Evolutionary conservation across 305 asterid genomes (phyloP), one percentile per base, ranked within the genome.

Genomic region (Fraxinus albicans): DNA sequence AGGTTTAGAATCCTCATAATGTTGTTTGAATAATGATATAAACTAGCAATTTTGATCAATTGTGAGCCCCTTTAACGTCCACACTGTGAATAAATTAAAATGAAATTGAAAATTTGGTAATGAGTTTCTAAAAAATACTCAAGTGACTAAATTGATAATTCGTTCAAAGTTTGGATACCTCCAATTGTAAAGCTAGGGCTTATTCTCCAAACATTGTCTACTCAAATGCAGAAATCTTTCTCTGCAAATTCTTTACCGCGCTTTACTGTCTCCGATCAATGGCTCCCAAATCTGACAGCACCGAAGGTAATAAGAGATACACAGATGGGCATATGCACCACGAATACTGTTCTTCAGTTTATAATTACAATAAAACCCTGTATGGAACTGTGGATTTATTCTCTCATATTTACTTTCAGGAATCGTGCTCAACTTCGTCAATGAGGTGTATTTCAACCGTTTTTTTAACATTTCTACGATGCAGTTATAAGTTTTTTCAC

Each of bases 361-460:
- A 21, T 17, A 29, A 27, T 47, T 38, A 5, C 1, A 38, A 27
- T 23, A 6, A 21, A 13, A 69, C 65, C 50, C 50, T 21, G 50
- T 10, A 4, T 27, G 44, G 17, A 6, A 34, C 72, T 29, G 0
- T 58, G 65, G 3, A n/a, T 65, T 85, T 65, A 72, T 34, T 19
- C 77, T 13, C 8, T 33, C 50, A 21, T 79, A 81, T 70, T 80
- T 40, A 6, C 72, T 83, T 79, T 73, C 98, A 96, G 98, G 91
- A 83, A 96, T 96, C 89, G 98, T 96, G 86, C 98, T 94, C 89
- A 96, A 94, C 77, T 96, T 88, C 92, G 97, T 94, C 44, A 92
- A 96, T 83, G 98, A 94, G 97, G 99, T 94, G 88, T 81, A 25
- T 76, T 79, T 82, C 84, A 70, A 25, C 70, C 8, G 0, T 47